Evolutionary conservation across 2,329 filamentous ascomycete species (phyloP), one percentile per base, ranked within the genome.

Genomic region (Penicillium griseofulvum): DNA sequence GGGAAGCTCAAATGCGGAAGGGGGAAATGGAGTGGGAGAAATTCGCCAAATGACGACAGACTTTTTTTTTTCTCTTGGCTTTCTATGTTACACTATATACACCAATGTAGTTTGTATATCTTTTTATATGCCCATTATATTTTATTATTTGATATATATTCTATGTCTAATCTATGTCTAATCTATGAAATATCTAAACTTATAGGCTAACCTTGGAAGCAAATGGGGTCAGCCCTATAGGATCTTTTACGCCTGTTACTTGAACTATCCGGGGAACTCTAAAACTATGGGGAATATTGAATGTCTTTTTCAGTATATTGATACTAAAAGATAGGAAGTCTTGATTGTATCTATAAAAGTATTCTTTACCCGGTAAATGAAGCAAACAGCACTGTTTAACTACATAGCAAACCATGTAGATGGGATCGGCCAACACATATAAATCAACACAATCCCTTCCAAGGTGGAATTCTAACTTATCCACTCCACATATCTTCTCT

Each of bases 31-130:
- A 28, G 19, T n/a, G 37, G 16, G 10, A 42, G 31, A 22, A 22
- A 29, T 37, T 28, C 10, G 10, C 29, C 17, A 33, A 43, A 54
- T 54, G 51, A 54, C 46, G 52, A 54, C 52, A 54, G 44, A 54
- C 31, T 54, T 51, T 51, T 54, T 54, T 41, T 46, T 28, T 28
- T 28, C 10, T 33, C 29, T 49, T 53, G 50, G 43, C 43, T 22
- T 8, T 52, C 29, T 31, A 31, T 14, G 28, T 29, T 45, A 17
- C 11, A 19, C 41, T 29, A 29, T 22, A 22, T 22, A 9, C 9
- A 26, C 26, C 26, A 31, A 16, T 16, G 2, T 11, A 29, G 28
- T 29, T 29, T 22, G 22, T 22, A 4, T 22, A 22, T 22, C 22
- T 22, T 22, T 3, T 22, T 22, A 22, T 22, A 22, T 22, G 22